Evolutionary conservation across 331 rosid genomes (phyloP), one percentile per base, ranked within the genome.

Genomic region (Pyrus hybrid): DNA sequence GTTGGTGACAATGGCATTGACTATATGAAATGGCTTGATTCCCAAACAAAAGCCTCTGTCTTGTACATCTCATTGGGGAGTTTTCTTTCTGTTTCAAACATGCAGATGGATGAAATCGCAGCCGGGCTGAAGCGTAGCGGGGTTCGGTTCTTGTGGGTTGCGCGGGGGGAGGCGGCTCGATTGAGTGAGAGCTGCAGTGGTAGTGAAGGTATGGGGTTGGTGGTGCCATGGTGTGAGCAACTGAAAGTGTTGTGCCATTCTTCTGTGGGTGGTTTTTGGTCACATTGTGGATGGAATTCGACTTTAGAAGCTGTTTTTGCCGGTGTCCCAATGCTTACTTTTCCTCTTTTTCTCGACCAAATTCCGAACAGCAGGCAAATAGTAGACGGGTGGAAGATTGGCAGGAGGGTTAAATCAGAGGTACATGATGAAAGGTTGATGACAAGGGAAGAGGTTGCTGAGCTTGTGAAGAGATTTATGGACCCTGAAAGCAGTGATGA

Each of bases 261-360:
- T 70, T 78, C 87, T 45, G 45, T 84, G 1, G 86, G 86, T 4
- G 85, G 86, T 0, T 82, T 88, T 63, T 77, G 81, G 86, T 73
- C 80, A 2, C 87, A 85, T 16, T 79, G 89, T 62, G 89, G 91
- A 21, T 85, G 88, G 87, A 85, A 83, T 58, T 88, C 91, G 0
- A 76, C 79, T 65, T 60, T 81, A 7, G 91, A 85, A 79, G 85
- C 86, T 67, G 71, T 74, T 4, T 86, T 72, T 25, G 70, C 83
- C 20, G 88, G 88, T 25, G 81, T 86, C 33, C 87, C 90, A 1
- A 30, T 82, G 76, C 86, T 86, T 23, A 71, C 90, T 13, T 84
- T 86, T 45, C 88, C 88, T 29, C 33, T 82, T 11, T 63, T 61
- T 29, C 68, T 82, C 12, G 84, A 84, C 33, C 90, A 88, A 79